phyloP scores from a whole-genome alignment of 2,329 filamentous ascomycete genomes.

The Talaromyces sp. region DNA sequence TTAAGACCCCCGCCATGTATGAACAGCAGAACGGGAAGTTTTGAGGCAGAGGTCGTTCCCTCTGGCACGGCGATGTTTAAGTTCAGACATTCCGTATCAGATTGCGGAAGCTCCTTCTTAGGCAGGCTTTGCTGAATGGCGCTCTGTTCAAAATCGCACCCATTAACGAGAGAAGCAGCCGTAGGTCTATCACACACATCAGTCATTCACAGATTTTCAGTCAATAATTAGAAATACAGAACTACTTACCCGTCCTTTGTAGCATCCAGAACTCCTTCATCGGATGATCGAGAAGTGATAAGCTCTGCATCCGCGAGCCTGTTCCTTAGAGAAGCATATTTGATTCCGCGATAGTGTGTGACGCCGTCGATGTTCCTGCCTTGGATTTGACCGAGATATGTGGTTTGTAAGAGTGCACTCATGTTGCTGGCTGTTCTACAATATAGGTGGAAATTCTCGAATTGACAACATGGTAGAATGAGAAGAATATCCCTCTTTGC shows the following conservation, averaged over 20 bases:
- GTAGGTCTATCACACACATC: slow-evolving; percentile 30
- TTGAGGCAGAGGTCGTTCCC: slow-evolving; percentile 23
- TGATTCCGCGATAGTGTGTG: slow-evolving; percentile 35
- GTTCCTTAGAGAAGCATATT: slow-evolving; percentile 37
- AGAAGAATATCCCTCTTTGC: background rate
- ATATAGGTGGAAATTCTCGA: too few relatives aligned
- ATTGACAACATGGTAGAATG: background rate
- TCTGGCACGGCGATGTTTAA: slow-evolving; percentile 51
- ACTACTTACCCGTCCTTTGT: slow-evolving; percentile 34
- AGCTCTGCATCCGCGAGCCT: slow-evolving; percentile 35
- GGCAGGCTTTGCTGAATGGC: slow-evolving; percentile 51
- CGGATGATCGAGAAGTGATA: slow-evolving; percentile 22
- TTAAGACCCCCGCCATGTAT: slow-evolving; percentile 54
- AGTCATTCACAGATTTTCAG: too few relatives aligned
- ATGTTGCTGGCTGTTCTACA: background rate
- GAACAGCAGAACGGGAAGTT: slow-evolving; percentile 52
- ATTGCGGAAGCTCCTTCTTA: slow-evolving; percentile 37
- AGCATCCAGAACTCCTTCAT: slow-evolving; percentile 30
- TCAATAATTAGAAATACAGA: background rate
- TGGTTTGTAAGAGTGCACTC: slow-evolving; percentile 24
- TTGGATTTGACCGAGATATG: slow-evolving; percentile 28
- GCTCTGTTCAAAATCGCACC: slow-evolving; percentile 46
- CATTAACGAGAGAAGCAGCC: slow-evolving; percentile 39
- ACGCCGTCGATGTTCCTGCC: slow-evolving; percentile 28
- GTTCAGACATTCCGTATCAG: slow-evolving; percentile 51